Conservation (phyloP, 441 rosid genomes). For the Erodium moschatum region DNA sequence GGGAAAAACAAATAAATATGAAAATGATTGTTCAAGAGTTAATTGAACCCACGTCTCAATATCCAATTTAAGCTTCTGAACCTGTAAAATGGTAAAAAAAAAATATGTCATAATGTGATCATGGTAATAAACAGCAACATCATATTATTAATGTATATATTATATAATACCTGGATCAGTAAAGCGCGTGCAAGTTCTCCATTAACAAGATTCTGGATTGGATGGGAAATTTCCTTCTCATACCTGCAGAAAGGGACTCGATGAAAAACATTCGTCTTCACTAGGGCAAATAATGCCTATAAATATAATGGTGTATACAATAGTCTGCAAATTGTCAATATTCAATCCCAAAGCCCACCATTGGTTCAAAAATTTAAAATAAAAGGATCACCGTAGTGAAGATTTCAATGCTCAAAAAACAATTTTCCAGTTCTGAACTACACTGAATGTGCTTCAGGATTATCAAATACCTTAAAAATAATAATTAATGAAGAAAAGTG, state of each 20-base stretch:
- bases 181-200: constrained; percentile 96
- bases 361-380: neutral
- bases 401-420: constrained; percentile 7
- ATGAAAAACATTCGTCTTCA: neutral
- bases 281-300: neutral
- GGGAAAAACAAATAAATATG: constrained; percentile 18
- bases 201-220: constrained; percentile 74
- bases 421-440: neutral
- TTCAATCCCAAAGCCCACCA: neutral
- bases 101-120: constrained; percentile 19
- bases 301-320: neutral
- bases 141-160: constrained; percentile 5
- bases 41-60: constrained; percentile 70
- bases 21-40: constrained; percentile 16
- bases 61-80: constrained; percentile 89
- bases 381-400: neutral
- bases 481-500: constrained; percentile 5
- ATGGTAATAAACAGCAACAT: constrained; percentile 18
- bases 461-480: neutral
- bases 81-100: too few species aligned
- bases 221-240: constrained; percentile 76
- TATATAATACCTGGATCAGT: constrained; percentile 72
- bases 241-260: constrained; percentile 37
- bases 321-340: neutral
- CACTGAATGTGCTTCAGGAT: constrained; percentile 12